Evolutionary conservation across 2,329 filamentous ascomycete species (phyloP), one percentile per base, ranked within the genome.

Genomic region (Colletotrichum chlorophyti): DNA sequence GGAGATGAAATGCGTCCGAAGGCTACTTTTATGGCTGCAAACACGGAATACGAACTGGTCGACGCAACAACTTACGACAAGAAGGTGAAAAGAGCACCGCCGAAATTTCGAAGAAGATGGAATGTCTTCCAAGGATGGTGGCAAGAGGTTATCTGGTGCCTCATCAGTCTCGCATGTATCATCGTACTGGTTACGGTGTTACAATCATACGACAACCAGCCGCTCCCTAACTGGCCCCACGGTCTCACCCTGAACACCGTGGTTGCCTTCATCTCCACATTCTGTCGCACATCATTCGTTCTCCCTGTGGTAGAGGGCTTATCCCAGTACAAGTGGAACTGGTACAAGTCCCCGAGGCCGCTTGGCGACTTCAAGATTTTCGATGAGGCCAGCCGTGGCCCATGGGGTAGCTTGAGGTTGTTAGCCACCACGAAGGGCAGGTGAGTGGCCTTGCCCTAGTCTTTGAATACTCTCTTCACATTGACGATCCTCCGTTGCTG

Each of bases 191-290:
- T 61, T n/a, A 27, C 49, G 15, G 40, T 63, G 2, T 45, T 65
- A 11, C 27, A 23, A 14, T 26, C 34, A 3, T 60, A 47, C 53
- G 57, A 71, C 29, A 63, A 64, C 21, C 58, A 64, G n/a, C 60
- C 62, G 0, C 59, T 65, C 6, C 67, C 67, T 2, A 53, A 60
- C 3, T 63, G 65, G 63, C 63, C 62, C 4, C 26, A 66, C 9
- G 65, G 65, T 4, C 43, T 69, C 12, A 70, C 67, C 0, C 64
- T 70, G 41, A 71, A 71, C 52, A 68, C 69, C 1, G 47, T 68
- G 6, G 49, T 70, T 8, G 66, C 67, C 5, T 64, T 69, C 47
- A 49, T 71, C 15, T 63, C 68, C 1, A 70, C 68, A 1, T 15
- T 67, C 8, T 61, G 64, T 9, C 63, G 66, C 11, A 53, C 63